These are phyloP conservation scores for Singerocomus rubriflavus DNA, from an alignment of 1,284 basidiomycete genomes.

Conservation along the genomic window DNA sequence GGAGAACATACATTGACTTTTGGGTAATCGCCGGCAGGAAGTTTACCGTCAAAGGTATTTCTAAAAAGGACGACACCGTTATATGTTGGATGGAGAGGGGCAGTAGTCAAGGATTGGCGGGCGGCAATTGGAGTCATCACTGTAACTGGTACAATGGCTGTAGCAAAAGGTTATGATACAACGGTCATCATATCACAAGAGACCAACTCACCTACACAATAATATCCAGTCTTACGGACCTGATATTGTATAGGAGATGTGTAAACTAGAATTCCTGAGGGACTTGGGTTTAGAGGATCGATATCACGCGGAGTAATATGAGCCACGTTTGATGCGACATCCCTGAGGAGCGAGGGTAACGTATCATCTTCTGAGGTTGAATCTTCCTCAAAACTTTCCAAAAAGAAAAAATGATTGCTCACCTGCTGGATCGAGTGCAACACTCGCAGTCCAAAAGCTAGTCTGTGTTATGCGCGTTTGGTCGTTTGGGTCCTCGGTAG, in stretches of 20 bases:
- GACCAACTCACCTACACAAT: constrained; percentile 79
- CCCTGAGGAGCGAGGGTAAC: constrained; percentile 44
- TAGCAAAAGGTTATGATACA: constrained; percentile 9
- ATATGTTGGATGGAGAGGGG: constrained; percentile 76
- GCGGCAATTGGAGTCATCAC: constrained; percentile 40
- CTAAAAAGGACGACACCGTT: constrained; percentile 80
- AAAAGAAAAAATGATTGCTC: constrained; percentile 35
- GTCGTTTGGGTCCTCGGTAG: constrained; percentile 47
- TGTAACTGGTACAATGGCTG: constrained; percentile 85
- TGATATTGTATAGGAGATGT: constrained; percentile 68
- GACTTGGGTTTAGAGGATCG: constrained; percentile 43
- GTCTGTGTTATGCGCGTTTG: constrained; percentile 65
- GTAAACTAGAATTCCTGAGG: constrained; percentile 51
- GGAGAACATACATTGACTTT: constrained; percentile 80
- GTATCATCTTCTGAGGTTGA: constrained; percentile 46
- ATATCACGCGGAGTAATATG: constrained; percentile 25
- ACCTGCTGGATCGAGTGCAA: constrained; percentile 46
- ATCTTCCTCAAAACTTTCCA: constrained; percentile 60
- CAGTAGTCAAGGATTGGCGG: constrained; percentile 45
- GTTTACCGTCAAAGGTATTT: constrained; percentile 86
- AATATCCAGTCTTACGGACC: constrained; percentile 90
- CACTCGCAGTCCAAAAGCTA: constrained; percentile 74
- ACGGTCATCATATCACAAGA: constrained; percentile 1
- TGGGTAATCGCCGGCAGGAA: constrained; percentile 95
- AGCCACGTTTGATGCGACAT: constrained; percentile 6